A percentile compares a stretch with the other conserved stretches of the same genome.
phyloP scores from a whole-genome alignment of 257 asterid genomes.

The Craterostigma plantagineum region DNA sequence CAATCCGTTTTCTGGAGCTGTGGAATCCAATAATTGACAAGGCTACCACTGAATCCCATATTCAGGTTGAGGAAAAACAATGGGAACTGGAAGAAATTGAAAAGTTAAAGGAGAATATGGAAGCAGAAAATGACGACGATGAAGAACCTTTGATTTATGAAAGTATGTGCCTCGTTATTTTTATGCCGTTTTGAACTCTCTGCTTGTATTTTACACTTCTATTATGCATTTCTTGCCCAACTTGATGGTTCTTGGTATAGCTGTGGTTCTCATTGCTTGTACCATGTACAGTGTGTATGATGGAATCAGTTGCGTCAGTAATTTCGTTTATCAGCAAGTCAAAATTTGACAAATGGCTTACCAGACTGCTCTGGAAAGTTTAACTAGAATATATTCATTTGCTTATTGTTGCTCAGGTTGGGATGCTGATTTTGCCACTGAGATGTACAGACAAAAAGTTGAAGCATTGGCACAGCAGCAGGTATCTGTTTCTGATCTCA shows the following conservation, averaged over 20 bases:
- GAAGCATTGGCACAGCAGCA: constrained; percentile 82
- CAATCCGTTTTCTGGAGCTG: constrained; percentile 66
- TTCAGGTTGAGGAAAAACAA: constrained; percentile 60
- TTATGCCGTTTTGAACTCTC: neutral
- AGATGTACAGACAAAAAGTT: constrained; percentile 82
- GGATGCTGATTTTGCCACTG: constrained; percentile 97
- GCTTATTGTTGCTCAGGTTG: constrained; percentile 49
- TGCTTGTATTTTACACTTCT: too few species aligned
- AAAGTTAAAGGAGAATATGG: constrained; percentile 96
- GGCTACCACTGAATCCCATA: constrained; percentile 37
- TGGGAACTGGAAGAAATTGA: constrained; percentile 97
- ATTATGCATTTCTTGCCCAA: too few species aligned
- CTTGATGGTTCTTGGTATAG: too few species aligned
- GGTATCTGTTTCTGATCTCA: constrained; percentile 24
- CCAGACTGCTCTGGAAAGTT: too few species aligned
- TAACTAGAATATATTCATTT: too few species aligned
- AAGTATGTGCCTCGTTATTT: constrained; percentile 34
- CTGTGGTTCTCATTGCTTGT: too few species aligned
- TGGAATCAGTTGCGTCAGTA: too few species aligned
- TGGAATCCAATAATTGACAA: constrained; percentile 95
- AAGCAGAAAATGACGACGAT: constrained; percentile 94
- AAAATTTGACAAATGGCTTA: too few species aligned
- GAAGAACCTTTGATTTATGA: constrained; percentile 93
- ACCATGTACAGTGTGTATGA: too few species aligned
- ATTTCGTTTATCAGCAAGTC: too few species aligned